Conservation (phyloP, 2,329 filamentous ascomycete genomes). For the Pseudocercospora pini-densiflorae region DNA sequence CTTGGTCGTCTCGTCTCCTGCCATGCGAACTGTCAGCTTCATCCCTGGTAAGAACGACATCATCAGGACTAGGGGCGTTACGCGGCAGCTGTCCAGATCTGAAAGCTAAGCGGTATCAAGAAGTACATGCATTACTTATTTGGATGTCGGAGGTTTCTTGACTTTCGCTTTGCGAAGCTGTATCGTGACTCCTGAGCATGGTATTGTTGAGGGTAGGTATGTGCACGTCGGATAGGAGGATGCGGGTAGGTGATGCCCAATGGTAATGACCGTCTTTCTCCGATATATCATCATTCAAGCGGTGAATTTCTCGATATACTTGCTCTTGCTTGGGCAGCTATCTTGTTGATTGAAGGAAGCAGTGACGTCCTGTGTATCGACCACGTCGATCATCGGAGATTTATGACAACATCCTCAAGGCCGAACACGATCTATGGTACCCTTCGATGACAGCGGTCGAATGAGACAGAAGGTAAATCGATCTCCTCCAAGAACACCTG, state of each 20-base stretch:
- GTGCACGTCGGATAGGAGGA: too few species aligned
- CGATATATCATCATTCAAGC: background rate
- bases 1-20: background rate
- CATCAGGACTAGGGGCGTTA: background rate
- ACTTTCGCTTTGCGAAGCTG: background rate
- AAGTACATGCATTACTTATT: background rate
- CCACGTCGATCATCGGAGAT: background rate
- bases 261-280: background rate
- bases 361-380: too few species aligned
- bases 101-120: background rate
- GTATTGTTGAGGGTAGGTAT: too few species aligned
- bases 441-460: too few species aligned
- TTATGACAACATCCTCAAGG: background rate
- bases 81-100: background rate
- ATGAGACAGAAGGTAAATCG: too few species aligned
- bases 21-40: conserved; percentile 5
- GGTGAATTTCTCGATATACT: background rate
- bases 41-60: background rate
- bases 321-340: background rate
- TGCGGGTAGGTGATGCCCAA: background rate
- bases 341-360: too few species aligned
- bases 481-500: too few species aligned
- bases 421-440: too few species aligned
- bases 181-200: too few species aligned
- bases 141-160: background rate